Base-by-base conservation (phyloP, 495 filamentous ascomycete species). In the Penicillium atrosanguineum region DNA sequence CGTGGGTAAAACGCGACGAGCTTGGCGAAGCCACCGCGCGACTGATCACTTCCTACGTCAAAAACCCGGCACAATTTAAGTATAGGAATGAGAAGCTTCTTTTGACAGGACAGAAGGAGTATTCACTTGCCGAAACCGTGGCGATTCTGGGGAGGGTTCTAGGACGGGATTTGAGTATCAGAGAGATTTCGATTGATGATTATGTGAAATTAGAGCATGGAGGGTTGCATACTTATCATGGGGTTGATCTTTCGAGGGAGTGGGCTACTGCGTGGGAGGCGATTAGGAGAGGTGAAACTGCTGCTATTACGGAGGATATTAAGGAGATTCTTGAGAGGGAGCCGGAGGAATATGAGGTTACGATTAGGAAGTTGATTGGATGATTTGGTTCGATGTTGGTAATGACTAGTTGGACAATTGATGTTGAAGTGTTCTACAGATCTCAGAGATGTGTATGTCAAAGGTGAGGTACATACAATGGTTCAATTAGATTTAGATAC, bases 1-100 rank as follows among this genome's bases (percentile, higher is more conserved):
- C 79, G n/a, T 82, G 79, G 77, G 78, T 70, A 3, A 81, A 77
- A 53, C 64, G 70, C 8, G 77, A 80, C 26, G 77, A 82, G 38
- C 62, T 79, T 6, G 77, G 76, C 4, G 77, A 80, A 51, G 77
- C 73, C 4, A 69, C 68, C 7, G 76, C 75, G 0, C 69, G 64
- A n/a, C 40, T 80, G 25, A 68, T 80, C 29, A 55, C 53, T 5
- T 31, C 48, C 16, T 73, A 75, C 50, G 49, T 40, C 16, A 21
- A 50, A 1, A 40, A 53, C 2, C 52, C 65, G 3, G 16, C 14
- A 2, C 38, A 19, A 2, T 75, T 72, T 38, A 23, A 43, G n/a
- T 74, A 68, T 39, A 25, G 59, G 40, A 76, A 79, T 44, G 44
- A 55, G 19, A 62, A 50, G 19, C 52, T 81, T 7, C 53, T 78